phyloP scores from a whole-genome alignment of 495 filamentous ascomycete species.

The Beverwykella pulmonaria region DNA sequence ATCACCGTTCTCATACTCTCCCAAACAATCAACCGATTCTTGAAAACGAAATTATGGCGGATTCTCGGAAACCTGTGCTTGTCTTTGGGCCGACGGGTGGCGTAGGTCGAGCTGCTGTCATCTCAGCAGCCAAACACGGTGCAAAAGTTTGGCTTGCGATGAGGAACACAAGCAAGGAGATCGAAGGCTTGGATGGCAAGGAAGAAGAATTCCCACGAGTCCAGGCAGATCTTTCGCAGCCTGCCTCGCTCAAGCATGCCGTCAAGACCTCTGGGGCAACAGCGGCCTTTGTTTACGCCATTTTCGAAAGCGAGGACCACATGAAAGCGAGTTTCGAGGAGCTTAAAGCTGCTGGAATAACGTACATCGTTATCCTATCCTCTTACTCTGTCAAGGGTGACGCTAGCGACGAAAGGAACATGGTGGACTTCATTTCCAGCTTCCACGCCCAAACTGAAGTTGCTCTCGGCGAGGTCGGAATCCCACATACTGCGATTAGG shows the following conservation, averaged over 20 bases:
- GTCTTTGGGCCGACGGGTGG: constrained; percentile 31
- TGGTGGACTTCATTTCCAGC: constrained; percentile 16
- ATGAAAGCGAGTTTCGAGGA: constrained; percentile 25
- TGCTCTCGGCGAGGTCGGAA: neutral
- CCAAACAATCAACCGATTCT: no score
- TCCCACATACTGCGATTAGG: constrained; percentile 19
- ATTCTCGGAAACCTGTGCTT: constrained; percentile 2
- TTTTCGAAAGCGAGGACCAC: constrained; percentile 14
- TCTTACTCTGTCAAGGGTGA: neutral
- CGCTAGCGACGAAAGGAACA: neutral
- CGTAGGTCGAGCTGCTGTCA: constrained; percentile 22
- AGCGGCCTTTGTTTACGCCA: constrained; percentile 25
- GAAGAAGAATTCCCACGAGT: constrained; percentile 16
- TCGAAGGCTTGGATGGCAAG: constrained; percentile 3
- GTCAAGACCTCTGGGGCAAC: constrained; percentile 18
- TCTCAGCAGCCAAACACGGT: constrained; percentile 11
- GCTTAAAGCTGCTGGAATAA: constrained; percentile 25
- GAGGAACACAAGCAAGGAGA: constrained; percentile 24
- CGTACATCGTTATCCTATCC: constrained; percentile 29
- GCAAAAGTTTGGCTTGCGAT: constrained; percentile 32
- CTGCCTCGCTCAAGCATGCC: constrained; percentile 15
- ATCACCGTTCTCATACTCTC: no score
- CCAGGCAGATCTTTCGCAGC: constrained; percentile 27
- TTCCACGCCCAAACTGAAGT: constrained; percentile 29
- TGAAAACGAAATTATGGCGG: neutral